These are phyloP conservation scores for Cerrena zonata DNA, from an alignment of 1,284 basidiomycete genomes.

Conservation along the genomic window DNA sequence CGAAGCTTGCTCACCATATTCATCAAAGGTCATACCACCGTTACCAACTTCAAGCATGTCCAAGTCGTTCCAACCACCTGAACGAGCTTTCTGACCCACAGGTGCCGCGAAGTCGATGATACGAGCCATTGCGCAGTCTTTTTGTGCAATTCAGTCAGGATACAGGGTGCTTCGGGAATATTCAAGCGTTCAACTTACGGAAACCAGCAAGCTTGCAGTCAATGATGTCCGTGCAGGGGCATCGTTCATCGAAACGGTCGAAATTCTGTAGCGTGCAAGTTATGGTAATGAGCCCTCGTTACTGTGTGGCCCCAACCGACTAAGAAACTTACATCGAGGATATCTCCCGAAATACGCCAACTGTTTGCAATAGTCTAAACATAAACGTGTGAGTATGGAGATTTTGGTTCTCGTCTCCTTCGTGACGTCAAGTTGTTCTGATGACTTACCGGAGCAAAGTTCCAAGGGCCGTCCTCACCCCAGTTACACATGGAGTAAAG, in stretches of 20 bases:
- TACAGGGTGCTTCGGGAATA: not conserved
- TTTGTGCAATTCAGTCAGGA: too few species aligned
- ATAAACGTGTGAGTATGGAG: not conserved
- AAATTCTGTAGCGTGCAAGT: conserved; percentile 35
- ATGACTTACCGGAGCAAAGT: conserved; percentile 34
- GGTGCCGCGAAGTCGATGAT: conserved; percentile 37
- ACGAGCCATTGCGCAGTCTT: conserved; percentile 34
- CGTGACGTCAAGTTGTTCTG: not conserved
- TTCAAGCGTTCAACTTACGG: conserved; percentile 14
- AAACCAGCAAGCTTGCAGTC: conserved; percentile 39
- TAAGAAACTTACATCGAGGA: conserved; percentile 31
- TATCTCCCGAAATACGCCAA: conserved; percentile 43
- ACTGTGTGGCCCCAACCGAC: too few species aligned
- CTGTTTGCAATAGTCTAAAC: conserved; percentile 40
- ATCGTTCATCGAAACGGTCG: conserved; percentile 36
- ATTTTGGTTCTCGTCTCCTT: not conserved
- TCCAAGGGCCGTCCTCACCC: conserved; percentile 43
- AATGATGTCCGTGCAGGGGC: conserved; percentile 35
- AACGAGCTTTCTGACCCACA: conserved; percentile 35
- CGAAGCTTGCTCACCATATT: conserved; percentile 28
- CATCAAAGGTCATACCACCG: conserved; percentile 38
- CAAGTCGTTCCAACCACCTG: conserved; percentile 38
- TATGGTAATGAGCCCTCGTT: too few species aligned
- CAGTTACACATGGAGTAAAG: conserved; percentile 46
- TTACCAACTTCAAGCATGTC: conserved; percentile 41